Evolutionary conservation across 2,329 filamentous ascomycete genomes (phyloP).

Genomic region (Karstenula rhodostoma): DNA sequence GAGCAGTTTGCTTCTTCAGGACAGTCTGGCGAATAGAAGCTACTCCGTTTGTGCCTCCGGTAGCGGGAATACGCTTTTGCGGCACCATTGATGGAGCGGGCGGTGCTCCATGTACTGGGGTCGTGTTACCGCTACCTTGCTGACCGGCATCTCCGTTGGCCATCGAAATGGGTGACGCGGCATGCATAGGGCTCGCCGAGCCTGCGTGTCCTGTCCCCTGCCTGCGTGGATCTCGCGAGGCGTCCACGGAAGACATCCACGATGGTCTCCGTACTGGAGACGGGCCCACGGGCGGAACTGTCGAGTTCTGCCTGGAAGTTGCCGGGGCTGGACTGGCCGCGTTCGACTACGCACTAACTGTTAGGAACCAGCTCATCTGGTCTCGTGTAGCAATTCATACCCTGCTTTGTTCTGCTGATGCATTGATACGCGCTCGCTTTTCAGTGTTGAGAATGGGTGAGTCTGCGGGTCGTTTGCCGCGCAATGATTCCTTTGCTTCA

Average conservation of each 20-base stretch:
- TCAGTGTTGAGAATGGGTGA: neutral
- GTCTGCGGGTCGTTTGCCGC: slow-evolving; percentile 1
- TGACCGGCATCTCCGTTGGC: neutral
- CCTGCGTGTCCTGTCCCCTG: neutral
- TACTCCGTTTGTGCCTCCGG: neutral
- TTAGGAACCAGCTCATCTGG: neutral
- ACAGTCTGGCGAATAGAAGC: slow-evolving; percentile 1
- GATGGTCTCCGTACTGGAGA: neutral
- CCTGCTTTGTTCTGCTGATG: neutral
- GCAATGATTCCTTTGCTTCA: neutral
- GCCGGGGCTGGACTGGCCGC: neutral
- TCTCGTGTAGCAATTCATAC: neutral
- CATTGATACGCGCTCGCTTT: slow-evolving; percentile 1
- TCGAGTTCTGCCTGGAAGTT: neutral
- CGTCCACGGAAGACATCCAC: neutral
- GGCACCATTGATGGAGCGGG: slow-evolving; percentile 8
- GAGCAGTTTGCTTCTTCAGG: neutral
- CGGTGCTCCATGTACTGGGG: slow-evolving; percentile 4
- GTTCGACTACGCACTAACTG: neutral
- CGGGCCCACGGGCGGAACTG: neutral
- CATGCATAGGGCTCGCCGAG: slow-evolving; percentile 1
- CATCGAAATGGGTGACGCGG: slow-evolving; percentile 6
- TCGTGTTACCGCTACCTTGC: neutral
- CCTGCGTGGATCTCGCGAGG: slow-evolving; percentile 2
- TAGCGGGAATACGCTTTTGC: neutral